These are phyloP conservation scores for Begonia loranthoides DNA, from an alignment of 306 rosid genomes.

Conservation along the genomic window DNA sequence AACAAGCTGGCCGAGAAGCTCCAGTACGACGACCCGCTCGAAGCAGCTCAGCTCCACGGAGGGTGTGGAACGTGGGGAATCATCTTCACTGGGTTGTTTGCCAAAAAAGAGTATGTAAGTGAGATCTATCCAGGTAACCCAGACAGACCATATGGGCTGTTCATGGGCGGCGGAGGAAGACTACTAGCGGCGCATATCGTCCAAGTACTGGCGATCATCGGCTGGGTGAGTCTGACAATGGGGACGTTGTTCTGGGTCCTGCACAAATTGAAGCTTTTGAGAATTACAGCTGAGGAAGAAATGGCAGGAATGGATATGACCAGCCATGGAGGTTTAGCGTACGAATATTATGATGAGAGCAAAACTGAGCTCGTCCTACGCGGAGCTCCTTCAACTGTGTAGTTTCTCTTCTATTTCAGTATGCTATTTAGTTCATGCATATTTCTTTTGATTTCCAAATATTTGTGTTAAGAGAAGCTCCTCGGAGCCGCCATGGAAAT, in stretches of 20 bases:
- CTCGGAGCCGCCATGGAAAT: no score
- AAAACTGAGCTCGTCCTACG: neutral
- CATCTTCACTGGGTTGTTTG: conserved; percentile 37
- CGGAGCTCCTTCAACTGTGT: no score
- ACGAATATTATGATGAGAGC: conserved; percentile 16
- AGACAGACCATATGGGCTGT: conserved; percentile 31
- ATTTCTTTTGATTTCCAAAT: no score
- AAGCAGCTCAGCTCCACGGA: conserved; percentile 51
- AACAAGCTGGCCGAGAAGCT: conserved; percentile 34
- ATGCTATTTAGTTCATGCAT: no score
- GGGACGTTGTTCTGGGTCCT: conserved; percentile 31
- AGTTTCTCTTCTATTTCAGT: no score
- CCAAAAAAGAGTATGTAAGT: conserved; percentile 28
- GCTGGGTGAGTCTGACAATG: conserved; percentile 46
- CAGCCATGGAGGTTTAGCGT: conserved; percentile 45
- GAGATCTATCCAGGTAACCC: conserved; percentile 28
- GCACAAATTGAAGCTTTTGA: conserved; percentile 25
- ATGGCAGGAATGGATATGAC: conserved; percentile 48
- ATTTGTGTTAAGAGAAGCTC: no score
- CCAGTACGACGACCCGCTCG: conserved; percentile 43
- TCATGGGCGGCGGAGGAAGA: conserved; percentile 40
- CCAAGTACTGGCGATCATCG: conserved; percentile 21
- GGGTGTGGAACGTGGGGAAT: conserved; percentile 58
- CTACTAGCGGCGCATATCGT: conserved; percentile 38
- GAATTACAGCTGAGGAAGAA: conserved; percentile 35